A percentile compares a stretch with the other conserved stretches of the same genome.
Evolutionary conservation across 257 asterid genomes (phyloP).

Genomic region (Scutellaria baicalensis): DNA sequence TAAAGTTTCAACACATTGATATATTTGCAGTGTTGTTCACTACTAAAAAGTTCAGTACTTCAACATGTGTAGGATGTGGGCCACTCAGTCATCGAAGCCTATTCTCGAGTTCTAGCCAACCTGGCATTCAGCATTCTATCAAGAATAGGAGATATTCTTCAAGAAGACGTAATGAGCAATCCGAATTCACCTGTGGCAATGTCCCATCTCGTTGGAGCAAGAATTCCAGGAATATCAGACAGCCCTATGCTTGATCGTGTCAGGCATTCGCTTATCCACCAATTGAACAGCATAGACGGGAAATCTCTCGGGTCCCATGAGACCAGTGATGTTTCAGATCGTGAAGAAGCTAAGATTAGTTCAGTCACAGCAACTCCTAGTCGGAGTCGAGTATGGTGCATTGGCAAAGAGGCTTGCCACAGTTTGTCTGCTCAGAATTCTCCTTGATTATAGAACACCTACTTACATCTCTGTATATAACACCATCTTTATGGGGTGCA

Average conservation of each 20-base stretch:
- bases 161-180: constrained; percentile 73
- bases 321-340: constrained; percentile 22
- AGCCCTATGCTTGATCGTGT: constrained; percentile 65
- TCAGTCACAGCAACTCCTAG: constrained; percentile 43
- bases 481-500: constrained; percentile 8
- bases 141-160: constrained; percentile 71
- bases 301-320: constrained; percentile 12
- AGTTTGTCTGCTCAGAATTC: constrained; percentile 44
- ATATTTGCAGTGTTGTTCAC: no score
- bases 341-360: constrained; percentile 27
- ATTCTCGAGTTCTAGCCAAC: constrained; percentile 75
- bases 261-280: constrained; percentile 78
- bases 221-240: constrained; percentile 52
- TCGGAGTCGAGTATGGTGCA: constrained; percentile 56
- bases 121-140: constrained; percentile 71
- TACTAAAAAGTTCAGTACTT: not conserved
- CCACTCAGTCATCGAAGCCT: constrained; percentile 78
- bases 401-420: constrained; percentile 50
- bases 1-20: no score
- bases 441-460: constrained; percentile 28
- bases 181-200: constrained; percentile 69
- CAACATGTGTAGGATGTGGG: constrained; percentile 61
- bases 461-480: constrained; percentile 17
- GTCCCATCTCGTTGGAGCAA: constrained; percentile 58
- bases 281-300: constrained; percentile 42